phyloP scores from a whole-genome alignment of 2,329 filamentous ascomycete species.

The Pleomassaria siparia region DNA sequence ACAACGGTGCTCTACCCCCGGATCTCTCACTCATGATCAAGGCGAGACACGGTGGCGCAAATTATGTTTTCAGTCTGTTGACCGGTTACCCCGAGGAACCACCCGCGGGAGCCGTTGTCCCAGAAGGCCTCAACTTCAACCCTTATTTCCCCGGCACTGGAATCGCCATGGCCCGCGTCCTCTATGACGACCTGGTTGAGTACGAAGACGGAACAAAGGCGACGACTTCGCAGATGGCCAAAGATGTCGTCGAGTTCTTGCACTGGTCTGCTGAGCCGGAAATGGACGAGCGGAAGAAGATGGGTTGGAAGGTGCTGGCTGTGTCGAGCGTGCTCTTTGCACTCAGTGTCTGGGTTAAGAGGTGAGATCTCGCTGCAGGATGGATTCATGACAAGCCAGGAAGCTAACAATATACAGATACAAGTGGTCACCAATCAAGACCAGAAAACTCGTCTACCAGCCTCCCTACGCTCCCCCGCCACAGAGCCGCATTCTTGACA shows the following conservation, averaged over 20 bases:
- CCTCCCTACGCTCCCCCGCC: slow-evolving; percentile 56
- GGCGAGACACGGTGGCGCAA: slow-evolving; percentile 93
- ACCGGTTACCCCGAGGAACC: slow-evolving; percentile 97
- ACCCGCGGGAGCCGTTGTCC: slow-evolving; percentile 83
- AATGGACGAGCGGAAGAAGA: slow-evolving; percentile 99
- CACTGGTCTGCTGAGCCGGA: slow-evolving; percentile 99
- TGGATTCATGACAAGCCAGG: neutral
- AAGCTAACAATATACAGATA: slow-evolving; percentile 57
- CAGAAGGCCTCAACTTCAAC: slow-evolving; percentile 97
- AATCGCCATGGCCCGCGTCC: slow-evolving; percentile 97
- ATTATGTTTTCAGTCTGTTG: slow-evolving; percentile 97
- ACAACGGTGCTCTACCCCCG: slow-evolving; percentile 95
- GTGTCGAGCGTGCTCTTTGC: slow-evolving; percentile 78
- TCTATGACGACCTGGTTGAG: slow-evolving; percentile 96
- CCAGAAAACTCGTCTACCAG: slow-evolving; percentile 87
- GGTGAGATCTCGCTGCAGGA: slow-evolving; percentile 49
- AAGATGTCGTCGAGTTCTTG: slow-evolving; percentile 97
- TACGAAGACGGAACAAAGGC: slow-evolving; percentile 97
- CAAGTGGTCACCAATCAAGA: slow-evolving; percentile 98
- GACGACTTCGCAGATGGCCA: slow-evolving; percentile 98
- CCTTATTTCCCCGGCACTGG: slow-evolving; percentile 99
- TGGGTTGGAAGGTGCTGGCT: slow-evolving; percentile 95
- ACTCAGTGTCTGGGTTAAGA: slow-evolving; percentile 95
- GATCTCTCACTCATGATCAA: slow-evolving; percentile 98
- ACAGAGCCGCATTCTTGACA: slow-evolving; percentile 30